Percentiles rank a stretch among this genome's conserved stretches.
Conservation (phyloP, 192 early-diverging fungal species). For the Pecoramyces ruminantium region DNA sequence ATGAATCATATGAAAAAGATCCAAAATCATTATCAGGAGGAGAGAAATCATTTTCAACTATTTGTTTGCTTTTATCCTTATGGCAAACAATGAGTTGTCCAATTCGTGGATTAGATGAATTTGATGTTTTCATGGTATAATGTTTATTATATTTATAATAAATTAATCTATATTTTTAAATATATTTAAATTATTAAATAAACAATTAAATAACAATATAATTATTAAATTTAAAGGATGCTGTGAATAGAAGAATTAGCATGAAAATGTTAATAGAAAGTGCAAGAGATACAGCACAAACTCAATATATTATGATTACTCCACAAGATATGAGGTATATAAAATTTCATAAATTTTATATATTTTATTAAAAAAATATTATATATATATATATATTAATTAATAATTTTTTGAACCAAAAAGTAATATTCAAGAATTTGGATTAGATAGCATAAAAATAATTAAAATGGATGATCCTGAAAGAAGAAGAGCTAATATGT, state of each 20-base stretch:
- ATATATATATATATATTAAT: neutral
- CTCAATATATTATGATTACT: slow-evolving; percentile 91
- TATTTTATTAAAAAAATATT: neutral
- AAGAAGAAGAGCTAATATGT: slow-evolving; percentile 5
- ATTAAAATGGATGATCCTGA: slow-evolving; percentile 29
- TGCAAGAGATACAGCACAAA: slow-evolving; percentile 20
- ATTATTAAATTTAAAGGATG: no score
- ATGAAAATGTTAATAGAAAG: slow-evolving; percentile 63
- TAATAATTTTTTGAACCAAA: neutral
- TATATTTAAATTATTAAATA: no score
- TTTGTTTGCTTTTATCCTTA: slow-evolving; percentile 79
- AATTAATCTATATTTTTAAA: no score
- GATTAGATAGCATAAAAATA: slow-evolving; percentile 8
- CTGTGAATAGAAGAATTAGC: slow-evolving; percentile 74
- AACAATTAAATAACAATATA: no score
- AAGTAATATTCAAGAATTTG: neutral
- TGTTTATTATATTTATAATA: neutral
- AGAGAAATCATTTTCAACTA: slow-evolving; percentile 90
- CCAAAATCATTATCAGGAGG: slow-evolving; percentile 86
- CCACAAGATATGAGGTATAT: slow-evolving; percentile 72
- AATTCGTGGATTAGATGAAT: slow-evolving; percentile 92
- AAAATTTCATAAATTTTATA: no score
- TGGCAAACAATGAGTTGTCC: slow-evolving; percentile 87
- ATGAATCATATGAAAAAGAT: slow-evolving; percentile 48
- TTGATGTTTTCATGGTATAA: slow-evolving; percentile 87